These are phyloP conservation scores for Persicaria maculosa DNA, from an alignment of 148 eudicot genomes.

Conservation along the genomic window DNA sequence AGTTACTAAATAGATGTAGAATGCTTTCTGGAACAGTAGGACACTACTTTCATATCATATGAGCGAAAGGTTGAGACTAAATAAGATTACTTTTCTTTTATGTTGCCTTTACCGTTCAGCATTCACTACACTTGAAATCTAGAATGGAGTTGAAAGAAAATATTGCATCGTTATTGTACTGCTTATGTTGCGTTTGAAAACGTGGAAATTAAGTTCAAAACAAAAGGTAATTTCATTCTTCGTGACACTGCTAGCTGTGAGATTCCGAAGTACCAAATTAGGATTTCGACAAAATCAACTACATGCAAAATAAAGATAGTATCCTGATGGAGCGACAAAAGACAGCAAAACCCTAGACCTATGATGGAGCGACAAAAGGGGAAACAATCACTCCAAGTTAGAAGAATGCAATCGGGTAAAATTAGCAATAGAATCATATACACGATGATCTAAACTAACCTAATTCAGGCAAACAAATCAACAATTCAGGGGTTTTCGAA, in stretches of 20 bases:
- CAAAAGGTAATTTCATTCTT: not conserved
- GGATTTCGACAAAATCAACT: not conserved
- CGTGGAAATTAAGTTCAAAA: not conserved
- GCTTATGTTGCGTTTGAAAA: not conserved
- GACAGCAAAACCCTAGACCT: not conserved
- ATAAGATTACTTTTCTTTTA: not conserved
- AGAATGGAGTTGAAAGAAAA: not conserved
- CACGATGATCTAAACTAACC: slow-evolving; percentile 1
- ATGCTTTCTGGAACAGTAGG: not conserved
- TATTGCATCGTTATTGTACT: not conserved
- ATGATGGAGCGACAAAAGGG: not conserved
- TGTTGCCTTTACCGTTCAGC: not conserved
- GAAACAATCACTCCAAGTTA: not conserved
- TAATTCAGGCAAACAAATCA: not conserved
- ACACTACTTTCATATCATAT: not conserved
- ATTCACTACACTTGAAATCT: not conserved
- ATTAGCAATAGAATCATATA: not conserved
- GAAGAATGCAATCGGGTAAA: not conserved
- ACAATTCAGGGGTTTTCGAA: not conserved
- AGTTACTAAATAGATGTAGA: too few relatives aligned
- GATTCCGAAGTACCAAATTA: not conserved
- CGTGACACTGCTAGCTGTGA: not conserved
- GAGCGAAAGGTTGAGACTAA: not conserved
- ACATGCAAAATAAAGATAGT: not conserved
- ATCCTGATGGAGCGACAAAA: not conserved